Conservation (phyloP, 148 eudicot species). For the Selenicereus undatus region DNA sequence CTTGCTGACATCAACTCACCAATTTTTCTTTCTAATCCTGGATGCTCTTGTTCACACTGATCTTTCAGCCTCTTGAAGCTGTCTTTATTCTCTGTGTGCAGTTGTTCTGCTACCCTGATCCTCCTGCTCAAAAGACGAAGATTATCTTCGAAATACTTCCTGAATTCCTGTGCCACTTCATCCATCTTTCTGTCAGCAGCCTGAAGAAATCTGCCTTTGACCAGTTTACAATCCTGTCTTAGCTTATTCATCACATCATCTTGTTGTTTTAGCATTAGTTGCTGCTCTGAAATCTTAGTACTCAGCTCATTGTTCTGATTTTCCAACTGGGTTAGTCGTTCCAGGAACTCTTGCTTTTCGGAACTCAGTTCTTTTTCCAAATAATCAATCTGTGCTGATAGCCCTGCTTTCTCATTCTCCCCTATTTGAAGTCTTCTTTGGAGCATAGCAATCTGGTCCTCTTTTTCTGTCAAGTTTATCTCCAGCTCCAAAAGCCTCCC, state of each 20-base stretch:
- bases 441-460: conserved; percentile 33
- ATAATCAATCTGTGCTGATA: conserved; percentile 26
- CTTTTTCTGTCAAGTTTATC: conserved; percentile 31
- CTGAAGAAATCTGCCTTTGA: conserved; percentile 34
- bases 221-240: conserved; percentile 30
- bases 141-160: conserved; percentile 59
- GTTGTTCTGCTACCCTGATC: conserved; percentile 71
- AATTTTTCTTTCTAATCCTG: conserved; percentile 27
- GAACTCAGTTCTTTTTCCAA: conserved; percentile 31
- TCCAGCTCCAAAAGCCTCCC: conserved; percentile 34
- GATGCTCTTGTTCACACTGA: conserved; percentile 43
- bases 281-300: conserved; percentile 34
- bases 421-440: conserved; percentile 23
- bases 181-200: conserved; percentile 59
- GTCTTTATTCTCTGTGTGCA: conserved; percentile 66
- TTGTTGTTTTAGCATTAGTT: conserved; percentile 30
- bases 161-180: conserved; percentile 54
- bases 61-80: conserved; percentile 36
- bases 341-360: conserved; percentile 25
- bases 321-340: conserved; percentile 31
- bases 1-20: conserved; percentile 16
- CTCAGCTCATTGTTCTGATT: conserved; percentile 36
- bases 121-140: conserved; percentile 59
- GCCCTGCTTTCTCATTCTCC: conserved; percentile 31
- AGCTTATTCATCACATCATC: conserved; percentile 37